These are phyloP conservation scores for Fraxinus velutina DNA, from an alignment of 305 asterid species.

Conservation along the genomic window DNA sequence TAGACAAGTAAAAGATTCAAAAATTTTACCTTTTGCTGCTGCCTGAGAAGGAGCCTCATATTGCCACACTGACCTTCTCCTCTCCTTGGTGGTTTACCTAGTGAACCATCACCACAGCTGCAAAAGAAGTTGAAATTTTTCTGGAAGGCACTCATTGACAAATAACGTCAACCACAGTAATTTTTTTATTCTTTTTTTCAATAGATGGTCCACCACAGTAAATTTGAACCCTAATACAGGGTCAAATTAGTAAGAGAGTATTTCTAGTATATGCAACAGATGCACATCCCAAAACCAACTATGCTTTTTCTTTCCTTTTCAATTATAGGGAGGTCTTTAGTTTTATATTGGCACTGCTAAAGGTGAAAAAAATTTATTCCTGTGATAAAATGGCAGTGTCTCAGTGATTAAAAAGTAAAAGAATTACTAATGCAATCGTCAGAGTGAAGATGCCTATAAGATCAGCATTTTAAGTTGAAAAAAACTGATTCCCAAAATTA, in stretches of 20 bases:
- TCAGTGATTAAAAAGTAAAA: neutral
- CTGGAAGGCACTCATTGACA: neutral
- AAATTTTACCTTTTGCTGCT: slow-evolving; percentile 76
- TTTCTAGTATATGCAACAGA: neutral
- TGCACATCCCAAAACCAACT: neutral
- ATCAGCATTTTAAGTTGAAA: neutral
- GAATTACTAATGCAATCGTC: neutral
- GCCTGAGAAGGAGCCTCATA: slow-evolving; percentile 94
- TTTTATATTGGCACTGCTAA: neutral
- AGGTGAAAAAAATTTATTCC: neutral
- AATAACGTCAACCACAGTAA: neutral
- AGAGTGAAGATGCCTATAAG: neutral
- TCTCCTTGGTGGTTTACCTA: slow-evolving; percentile 80
- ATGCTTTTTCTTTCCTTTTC: neutral
- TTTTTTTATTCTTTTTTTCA: neutral
- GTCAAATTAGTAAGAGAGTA: neutral
- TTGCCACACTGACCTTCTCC: slow-evolving; percentile 96
- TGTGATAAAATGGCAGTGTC: neutral
- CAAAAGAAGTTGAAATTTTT: slow-evolving; percentile 23
- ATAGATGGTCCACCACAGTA: neutral
- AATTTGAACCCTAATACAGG: neutral
- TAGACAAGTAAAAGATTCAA: slow-evolving; percentile 6
- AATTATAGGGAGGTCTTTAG: neutral
- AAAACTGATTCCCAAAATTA: neutral
- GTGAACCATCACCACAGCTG: slow-evolving; percentile 90